These are phyloP conservation scores for Echria macrotheca DNA, from an alignment of 495 filamentous ascomycete species.

Conservation along the genomic window DNA sequence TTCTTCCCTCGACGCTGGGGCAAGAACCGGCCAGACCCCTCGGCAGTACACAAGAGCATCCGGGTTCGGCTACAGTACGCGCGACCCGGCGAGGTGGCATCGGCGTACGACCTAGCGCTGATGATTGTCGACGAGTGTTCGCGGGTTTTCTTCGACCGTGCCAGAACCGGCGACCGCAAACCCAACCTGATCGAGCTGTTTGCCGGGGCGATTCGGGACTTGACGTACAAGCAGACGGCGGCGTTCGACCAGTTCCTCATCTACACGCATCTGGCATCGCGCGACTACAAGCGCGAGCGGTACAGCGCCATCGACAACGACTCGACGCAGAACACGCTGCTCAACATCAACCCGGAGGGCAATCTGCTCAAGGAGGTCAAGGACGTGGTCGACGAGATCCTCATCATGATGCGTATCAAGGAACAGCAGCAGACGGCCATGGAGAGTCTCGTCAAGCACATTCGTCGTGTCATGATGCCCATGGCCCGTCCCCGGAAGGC, in stretches of 20 bases:
- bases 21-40: slow-evolving; percentile 56
- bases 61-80: slow-evolving; percentile 20
- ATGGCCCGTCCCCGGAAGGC: neutral
- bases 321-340: slow-evolving; percentile 46
- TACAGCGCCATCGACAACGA: slow-evolving; percentile 34
- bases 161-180: slow-evolving; percentile 33
- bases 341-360: slow-evolving; percentile 66
- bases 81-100: slow-evolving; percentile 54
- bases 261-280: slow-evolving; percentile 26
- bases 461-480: slow-evolving; percentile 21
- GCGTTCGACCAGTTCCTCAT: slow-evolving; percentile 32
- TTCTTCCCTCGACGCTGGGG: slow-evolving; percentile 60
- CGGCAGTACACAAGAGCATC: slow-evolving; percentile 58
- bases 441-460: slow-evolving; percentile 53
- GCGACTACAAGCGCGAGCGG: slow-evolving; percentile 19
- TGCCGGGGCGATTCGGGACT: slow-evolving; percentile 54
- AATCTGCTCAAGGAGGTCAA: slow-evolving; percentile 60
- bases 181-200: slow-evolving; percentile 65
- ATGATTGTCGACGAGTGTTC: slow-evolving; percentile 59
- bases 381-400: slow-evolving; percentile 67
- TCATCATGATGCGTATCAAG: slow-evolving; percentile 64
- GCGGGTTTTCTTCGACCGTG: slow-evolving; percentile 55
- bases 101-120: slow-evolving; percentile 56
- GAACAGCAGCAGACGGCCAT: slow-evolving; percentile 53
- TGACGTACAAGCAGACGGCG: slow-evolving; percentile 31